These are phyloP conservation scores for Russula ochroleuca DNA, from an alignment of 768 basidiomycete genomes.

Conservation along the genomic window DNA sequence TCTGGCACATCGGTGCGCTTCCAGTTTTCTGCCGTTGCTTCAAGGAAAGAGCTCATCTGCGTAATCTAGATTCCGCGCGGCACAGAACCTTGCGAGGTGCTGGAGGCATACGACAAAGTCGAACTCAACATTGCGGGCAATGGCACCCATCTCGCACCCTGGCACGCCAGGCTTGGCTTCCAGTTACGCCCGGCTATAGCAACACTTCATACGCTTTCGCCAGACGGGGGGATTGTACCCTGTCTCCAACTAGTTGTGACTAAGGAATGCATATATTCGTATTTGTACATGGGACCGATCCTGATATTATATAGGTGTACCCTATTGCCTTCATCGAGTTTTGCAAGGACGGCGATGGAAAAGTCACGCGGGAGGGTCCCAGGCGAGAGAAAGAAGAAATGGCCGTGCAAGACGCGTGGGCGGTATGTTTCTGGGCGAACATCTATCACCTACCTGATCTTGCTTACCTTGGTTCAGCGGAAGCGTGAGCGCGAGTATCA, in stretches of 20 bases:
- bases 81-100: slow-evolving; percentile 75
- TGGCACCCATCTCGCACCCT: slow-evolving; percentile 77
- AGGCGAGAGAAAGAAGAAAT: slow-evolving; percentile 67
- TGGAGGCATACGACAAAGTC: slow-evolving; percentile 71
- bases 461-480: slow-evolving; percentile 38
- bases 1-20: slow-evolving; percentile 65
- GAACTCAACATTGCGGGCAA: slow-evolving; percentile 74
- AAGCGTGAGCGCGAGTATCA: slow-evolving; percentile 55
- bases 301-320: slow-evolving; percentile 44
- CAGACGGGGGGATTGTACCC: slow-evolving; percentile 76
- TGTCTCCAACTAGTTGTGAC: slow-evolving; percentile 70
- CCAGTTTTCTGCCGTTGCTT: not conserved
- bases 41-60: slow-evolving; percentile 46
- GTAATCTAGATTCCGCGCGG: slow-evolving; percentile 13
- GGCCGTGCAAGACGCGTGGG: slow-evolving; percentile 59
- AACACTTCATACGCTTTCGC: slow-evolving; percentile 69
- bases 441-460: not conserved
- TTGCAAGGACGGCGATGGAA: slow-evolving; percentile 45
- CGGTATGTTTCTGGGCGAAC: slow-evolving; percentile 41
- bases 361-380: slow-evolving; percentile 54
- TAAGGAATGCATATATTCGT: slow-evolving; percentile 43
- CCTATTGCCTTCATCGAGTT: slow-evolving; percentile 81
- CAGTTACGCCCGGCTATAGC: slow-evolving; percentile 60
- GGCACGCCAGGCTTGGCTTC: slow-evolving; percentile 88
- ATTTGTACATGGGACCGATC: slow-evolving; percentile 2